These are phyloP conservation scores for Scheffersomyces insectosa DNA, from an alignment of 1,139 yeast species.

Conservation along the genomic window DNA sequence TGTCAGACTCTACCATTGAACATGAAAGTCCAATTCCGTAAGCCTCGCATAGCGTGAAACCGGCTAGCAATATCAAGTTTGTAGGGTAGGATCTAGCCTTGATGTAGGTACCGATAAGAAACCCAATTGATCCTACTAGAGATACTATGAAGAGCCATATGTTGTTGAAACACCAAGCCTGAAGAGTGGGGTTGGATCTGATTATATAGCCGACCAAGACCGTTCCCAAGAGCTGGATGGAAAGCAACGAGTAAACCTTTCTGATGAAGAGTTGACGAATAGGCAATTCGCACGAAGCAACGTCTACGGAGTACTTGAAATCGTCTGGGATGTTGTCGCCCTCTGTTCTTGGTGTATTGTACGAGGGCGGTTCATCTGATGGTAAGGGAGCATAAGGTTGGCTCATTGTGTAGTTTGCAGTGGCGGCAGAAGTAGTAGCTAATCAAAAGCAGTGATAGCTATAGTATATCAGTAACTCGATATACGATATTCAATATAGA, in stretches of 20 bases:
- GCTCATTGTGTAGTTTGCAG: conserved; percentile 1
- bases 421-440: too few relatives aligned
- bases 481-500: too few relatives aligned
- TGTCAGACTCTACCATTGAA: conserved; percentile 60
- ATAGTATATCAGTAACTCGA: too few relatives aligned
- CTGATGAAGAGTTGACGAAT: conserved; percentile 75
- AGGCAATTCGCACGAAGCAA: conserved; percentile 74
- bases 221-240: conserved; percentile 65
- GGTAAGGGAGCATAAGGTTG: conserved; percentile 5
- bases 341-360: conserved; percentile 27
- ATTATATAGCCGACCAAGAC: conserved; percentile 60
- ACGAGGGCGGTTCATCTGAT: conserved; percentile 7
- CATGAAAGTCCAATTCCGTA: conserved; percentile 71
- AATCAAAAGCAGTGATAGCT: too few relatives aligned
- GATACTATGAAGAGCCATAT: conserved; percentile 63
- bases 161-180: conserved; percentile 60
- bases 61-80: conserved; percentile 55
- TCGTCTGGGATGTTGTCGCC: conserved; percentile 67
- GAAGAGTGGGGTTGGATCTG: conserved; percentile 46
- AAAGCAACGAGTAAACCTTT: conserved; percentile 74
- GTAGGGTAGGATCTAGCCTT: conserved; percentile 66
- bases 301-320: conserved; percentile 79
- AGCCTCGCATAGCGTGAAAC: conserved; percentile 75
- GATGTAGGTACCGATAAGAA: conserved; percentile 58
- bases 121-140: conserved; percentile 59